Evolutionary conservation across 768 basidiomycete genomes (phyloP), one percentile per base, ranked within the genome.

Genomic region (Trametes meyenii): DNA sequence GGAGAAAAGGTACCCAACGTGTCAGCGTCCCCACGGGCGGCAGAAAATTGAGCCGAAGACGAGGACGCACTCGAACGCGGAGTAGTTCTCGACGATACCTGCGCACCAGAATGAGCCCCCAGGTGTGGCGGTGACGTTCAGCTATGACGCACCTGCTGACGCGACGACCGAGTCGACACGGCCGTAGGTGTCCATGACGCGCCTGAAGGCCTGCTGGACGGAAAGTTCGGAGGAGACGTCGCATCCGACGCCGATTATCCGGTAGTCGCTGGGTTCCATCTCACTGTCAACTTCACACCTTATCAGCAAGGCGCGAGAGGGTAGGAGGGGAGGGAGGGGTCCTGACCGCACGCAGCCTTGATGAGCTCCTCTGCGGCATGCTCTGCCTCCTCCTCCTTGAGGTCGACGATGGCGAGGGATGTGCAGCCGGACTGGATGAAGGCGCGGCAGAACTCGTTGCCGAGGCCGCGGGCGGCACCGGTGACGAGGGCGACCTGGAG

Each of bases 391-490:
- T 77, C 79, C 64, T 84, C 79, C 68, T 87, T 88, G 57, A 97
- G 78, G 74, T 98, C 96, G 50, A 98, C 75, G 65, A 97, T 82
- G 35, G 86, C 94, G 29, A 98, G 73, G 55, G 81, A 80, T 26
- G 87, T 87, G 73, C 92, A 94, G 51, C 94, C 96, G 6, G 91
- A 90, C 75, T 90, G 87, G 66, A 95, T 69, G 74, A 98, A 95
- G 13, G 94, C 94, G 48, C 87, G 84, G 72, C 94, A 95, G 72
- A 98, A 94, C 73, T 94, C 89, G 66, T 90, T 83, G 7, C 96
- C 96, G 48, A 98, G 78, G 7, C 96, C 96, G 69, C 91, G 83
- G 13, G 95, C 96, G 55, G 88, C 96, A 48, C 96, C 96, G 40
- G 96, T 98, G 52, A 98, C 87, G 67, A 96, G 78, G 76, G 92